Evolutionary conservation across 2,329 filamentous ascomycete genomes (phyloP).

Genomic region (Sphaerulina vaccinii): DNA sequence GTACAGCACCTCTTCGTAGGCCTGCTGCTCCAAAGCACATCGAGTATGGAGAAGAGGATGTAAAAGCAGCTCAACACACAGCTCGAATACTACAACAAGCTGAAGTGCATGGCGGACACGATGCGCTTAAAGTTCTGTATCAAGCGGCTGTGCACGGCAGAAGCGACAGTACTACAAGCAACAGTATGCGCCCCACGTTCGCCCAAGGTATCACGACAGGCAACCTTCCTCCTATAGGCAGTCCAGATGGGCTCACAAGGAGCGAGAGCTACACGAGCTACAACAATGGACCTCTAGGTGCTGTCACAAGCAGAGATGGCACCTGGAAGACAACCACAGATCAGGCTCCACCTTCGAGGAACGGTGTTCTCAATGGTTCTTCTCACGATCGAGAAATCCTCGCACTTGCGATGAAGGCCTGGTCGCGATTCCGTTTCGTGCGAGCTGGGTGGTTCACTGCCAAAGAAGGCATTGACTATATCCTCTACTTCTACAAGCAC

Average conservation of each 20-base stretch:
- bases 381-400: slow-evolving; percentile 39
- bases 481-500: slow-evolving; percentile 93
- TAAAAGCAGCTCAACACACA: slow-evolving; percentile 60
- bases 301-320: slow-evolving; percentile 25
- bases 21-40: slow-evolving; percentile 46
- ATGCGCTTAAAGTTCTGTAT: slow-evolving; percentile 86
- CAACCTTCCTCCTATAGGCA: slow-evolving; percentile 25
- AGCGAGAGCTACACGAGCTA: slow-evolving; percentile 20
- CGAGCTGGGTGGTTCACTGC: slow-evolving; percentile 95
- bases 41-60: slow-evolving; percentile 51
- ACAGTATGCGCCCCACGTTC: slow-evolving; percentile 27
- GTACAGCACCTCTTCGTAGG: slow-evolving; percentile 64
- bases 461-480: slow-evolving; percentile 87
- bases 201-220: slow-evolving; percentile 25
- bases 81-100: slow-evolving; percentile 58
- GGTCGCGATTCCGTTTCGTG: slow-evolving; percentile 92
- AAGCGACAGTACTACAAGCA: slow-evolving; percentile 45
- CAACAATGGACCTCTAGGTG: slow-evolving; percentile 22
- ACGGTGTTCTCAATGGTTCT: slow-evolving; percentile 25
- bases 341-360: slow-evolving; percentile 18
- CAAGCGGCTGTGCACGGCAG: slow-evolving; percentile 65
- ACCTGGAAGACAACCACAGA: slow-evolving; percentile 30
- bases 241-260: slow-evolving; percentile 23
- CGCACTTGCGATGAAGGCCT: slow-evolving; percentile 75
- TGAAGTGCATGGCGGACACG: slow-evolving; percentile 85